A percentile compares a stretch with the other conserved stretches of the same genome.
These are phyloP conservation scores for Sclerotinia nivalis DNA, from an alignment of 2,329 filamentous ascomycete species.

Conservation along the genomic window DNA sequence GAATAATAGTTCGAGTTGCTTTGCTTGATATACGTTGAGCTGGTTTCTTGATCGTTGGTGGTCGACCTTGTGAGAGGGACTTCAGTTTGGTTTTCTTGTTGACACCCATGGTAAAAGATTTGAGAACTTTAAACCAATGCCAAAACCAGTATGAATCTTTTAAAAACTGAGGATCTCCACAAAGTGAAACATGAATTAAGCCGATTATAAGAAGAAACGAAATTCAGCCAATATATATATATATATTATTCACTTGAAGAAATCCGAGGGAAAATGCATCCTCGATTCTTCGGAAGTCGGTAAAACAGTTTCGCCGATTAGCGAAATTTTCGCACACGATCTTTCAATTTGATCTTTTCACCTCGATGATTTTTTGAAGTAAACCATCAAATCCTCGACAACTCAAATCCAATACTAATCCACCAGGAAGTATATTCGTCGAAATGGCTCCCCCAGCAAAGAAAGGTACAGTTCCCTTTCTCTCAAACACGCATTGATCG, in stretches of 20 bases:
- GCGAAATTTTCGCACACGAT: constrained; percentile 24
- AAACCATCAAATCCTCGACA: constrained; percentile 27
- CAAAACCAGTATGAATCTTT: not conserved
- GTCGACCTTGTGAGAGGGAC: constrained; percentile 55
- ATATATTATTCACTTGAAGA: not conserved
- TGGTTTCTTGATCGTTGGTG: constrained; percentile 49
- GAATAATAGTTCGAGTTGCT: constrained; percentile 64
- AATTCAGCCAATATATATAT: not conserved
- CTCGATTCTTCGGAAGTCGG: not conserved
- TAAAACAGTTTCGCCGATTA: not conserved
- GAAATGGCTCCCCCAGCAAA: constrained; percentile 41
- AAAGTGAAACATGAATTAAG: no score
- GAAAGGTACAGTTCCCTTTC: constrained; percentile 42
- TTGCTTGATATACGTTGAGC: constrained; percentile 63
- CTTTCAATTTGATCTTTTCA: constrained; percentile 5
- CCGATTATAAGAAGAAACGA: not conserved
- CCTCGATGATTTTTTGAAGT: constrained; percentile 1
- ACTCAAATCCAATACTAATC: constrained; percentile 31
- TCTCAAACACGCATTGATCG: constrained; percentile 22
- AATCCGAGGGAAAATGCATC: not conserved
- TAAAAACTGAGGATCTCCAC: constrained; percentile 15
- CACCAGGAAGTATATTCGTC: constrained; percentile 33
- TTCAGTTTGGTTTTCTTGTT: constrained; percentile 49
- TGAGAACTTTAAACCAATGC: not conserved
- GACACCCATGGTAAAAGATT: constrained; percentile 45